Evolutionary conservation across 2,329 filamentous ascomycete species (phyloP), one percentile per base, ranked within the genome.

Genomic region (Penicillium hesseltinei): DNA sequence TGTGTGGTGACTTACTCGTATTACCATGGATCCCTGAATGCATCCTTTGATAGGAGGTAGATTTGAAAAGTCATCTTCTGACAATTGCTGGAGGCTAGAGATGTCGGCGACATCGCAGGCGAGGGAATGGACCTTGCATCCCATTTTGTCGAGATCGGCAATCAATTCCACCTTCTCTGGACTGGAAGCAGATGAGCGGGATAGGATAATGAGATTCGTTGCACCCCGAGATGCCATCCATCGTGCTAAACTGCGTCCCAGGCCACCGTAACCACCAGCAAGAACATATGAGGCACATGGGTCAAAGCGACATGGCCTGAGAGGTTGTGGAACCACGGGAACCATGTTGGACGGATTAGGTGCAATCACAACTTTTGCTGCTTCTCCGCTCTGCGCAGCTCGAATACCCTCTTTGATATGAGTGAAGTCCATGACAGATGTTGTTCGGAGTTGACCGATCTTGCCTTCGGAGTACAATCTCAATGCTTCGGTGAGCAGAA

Each of bases 1-100:
- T 0, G 4, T 0, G 5, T 4, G 9, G 7, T 3, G 15, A 62
- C 62, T 51, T 60, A 67, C 65, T 17, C 54, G 56, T 7, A 67
- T 29, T 1, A 65, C 61, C 66, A 68, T 69, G 1, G 65, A 62
- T 3, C 47, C 63, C 43, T 69, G 65, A 7, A 69, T 62, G 35
- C 65, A 66, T n/a, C 66, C 66, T 40, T 63, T 66, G 49, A 68
- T 64, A 0, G 66, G 57, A 10, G 61, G 65, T 17, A 69, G 29
- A 31, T 42, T 19, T 0, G 31, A 6, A 21, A 56, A 46, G 19
- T 40, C 50, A 2, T 53, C 35, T 15, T 29, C 33, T 11, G 62
- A 47, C 9, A 60, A 50, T n/a, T 8, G 19, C n/a, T 52, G 46
- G 6, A 62, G 44, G 5, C 45, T 54, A 13, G 42, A 35, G 15